These are phyloP conservation scores for Plantago major DNA, from an alignment of 257 asterid genomes.

Conservation along the genomic window DNA sequence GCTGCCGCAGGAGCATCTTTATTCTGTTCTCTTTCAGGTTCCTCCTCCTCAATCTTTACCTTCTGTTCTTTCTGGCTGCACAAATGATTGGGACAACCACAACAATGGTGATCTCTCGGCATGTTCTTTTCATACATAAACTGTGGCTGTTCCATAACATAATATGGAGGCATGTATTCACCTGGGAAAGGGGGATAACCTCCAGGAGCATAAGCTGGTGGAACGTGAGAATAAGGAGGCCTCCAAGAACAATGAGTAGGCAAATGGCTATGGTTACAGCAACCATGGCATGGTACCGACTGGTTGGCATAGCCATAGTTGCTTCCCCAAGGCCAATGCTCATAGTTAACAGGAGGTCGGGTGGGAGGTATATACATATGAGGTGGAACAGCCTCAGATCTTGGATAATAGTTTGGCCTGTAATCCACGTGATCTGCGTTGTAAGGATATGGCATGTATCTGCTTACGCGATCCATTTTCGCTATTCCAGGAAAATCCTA, in stretches of 20 bases:
- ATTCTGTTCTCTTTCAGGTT: conserved; percentile 28
- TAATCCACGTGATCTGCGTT: conserved; percentile 38
- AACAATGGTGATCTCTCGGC: conserved; percentile 38
- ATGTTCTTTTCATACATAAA: conserved; percentile 30
- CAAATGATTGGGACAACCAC: conserved; percentile 47
- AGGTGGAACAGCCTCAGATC: conserved; percentile 26
- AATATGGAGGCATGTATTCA: conserved; percentile 30
- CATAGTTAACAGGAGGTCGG: conserved; percentile 27
- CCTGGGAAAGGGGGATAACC: conserved; percentile 30
- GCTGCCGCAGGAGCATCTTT: conserved; percentile 31
- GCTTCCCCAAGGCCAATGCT: conserved; percentile 42
- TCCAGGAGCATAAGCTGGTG: conserved; percentile 28
- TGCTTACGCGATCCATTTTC: conserved; percentile 33
- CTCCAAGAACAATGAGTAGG: conserved; percentile 28
- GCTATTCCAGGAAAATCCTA: too few species aligned
- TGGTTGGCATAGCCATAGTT: conserved; percentile 26
- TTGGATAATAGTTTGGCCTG: conserved; percentile 28
- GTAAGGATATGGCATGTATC: conserved; percentile 29
- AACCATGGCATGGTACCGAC: conserved; percentile 33
- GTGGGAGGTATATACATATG: conserved; percentile 26
- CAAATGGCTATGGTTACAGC: conserved; percentile 34
- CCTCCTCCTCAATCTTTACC: conserved; percentile 51
- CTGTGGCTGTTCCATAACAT: conserved; percentile 28
- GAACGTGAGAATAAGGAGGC: conserved; percentile 40
- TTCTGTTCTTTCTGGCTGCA: conserved; percentile 27